Evolutionary conservation across 2,329 filamentous ascomycete species (phyloP), one percentile per base, ranked within the genome.

Genomic region (Colletotrichum tabaci): DNA sequence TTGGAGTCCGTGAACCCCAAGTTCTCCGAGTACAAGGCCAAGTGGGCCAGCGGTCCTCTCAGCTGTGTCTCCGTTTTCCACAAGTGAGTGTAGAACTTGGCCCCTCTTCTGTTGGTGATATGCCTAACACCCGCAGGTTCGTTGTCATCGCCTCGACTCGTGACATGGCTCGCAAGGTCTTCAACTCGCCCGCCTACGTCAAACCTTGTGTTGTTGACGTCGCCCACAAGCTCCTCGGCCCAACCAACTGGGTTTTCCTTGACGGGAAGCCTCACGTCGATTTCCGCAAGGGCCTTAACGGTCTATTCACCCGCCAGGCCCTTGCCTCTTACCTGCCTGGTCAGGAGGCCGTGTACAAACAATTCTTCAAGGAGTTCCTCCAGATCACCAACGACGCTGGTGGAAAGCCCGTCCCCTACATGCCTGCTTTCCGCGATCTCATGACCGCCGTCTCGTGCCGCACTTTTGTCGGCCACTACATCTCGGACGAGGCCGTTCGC

Each of bases 41-140:
- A 98, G 87, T 99, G 96, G 96, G 83, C 88, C 77, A 97, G 94
- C 79, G 96, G 94, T 57, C 92, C 94, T 58, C 87, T 99, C 77
- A 98, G 95, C 87, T 99, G 96, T 80, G 96, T 99, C 73, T 98
- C 95, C 2, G 95, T 99, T 78, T 99, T 99, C 87, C 96, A 99
- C 90, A 99, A 98, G 94, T 70, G 44, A 55, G 35, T n/a, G 4
- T 35, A 8, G 9, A 38, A 21, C 40, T 16, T 55, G 35, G 13
- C 44, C 21, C 23, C 16, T 38, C 26, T 53, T 46, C 12, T 44
- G 50, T 68, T 53, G 65, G 2, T 42, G 47, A 5, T 46, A 52
- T 66, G n/a, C 9, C 74, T 71, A 61, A 74, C 55, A 52, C 2
- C 56, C 35, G 6, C 76, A 97, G 94, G 82, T 99, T 99, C 82